phyloP scores from a whole-genome alignment of 108 stramenopile genomes.

The Cylindrotheca fusiformis region DNA sequence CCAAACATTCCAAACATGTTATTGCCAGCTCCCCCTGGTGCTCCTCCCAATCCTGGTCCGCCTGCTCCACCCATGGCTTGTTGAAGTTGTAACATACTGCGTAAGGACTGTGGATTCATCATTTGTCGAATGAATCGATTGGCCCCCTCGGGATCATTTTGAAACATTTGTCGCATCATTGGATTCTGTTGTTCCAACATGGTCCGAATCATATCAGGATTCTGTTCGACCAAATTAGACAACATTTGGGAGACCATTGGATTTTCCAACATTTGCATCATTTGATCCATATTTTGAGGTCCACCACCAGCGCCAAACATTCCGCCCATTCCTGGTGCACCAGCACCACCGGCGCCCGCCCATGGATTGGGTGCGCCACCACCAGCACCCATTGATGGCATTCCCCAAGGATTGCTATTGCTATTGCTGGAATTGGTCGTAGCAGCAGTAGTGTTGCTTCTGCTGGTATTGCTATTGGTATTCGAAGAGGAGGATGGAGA shows the following conservation, averaged over 20 bases:
- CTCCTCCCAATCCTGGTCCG: constrained; percentile 13
- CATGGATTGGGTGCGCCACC: constrained; percentile 34
- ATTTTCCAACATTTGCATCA: constrained; percentile 69
- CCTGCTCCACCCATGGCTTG: constrained; percentile 43
- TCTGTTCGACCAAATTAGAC: constrained; percentile 52
- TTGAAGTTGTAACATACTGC: constrained; percentile 76
- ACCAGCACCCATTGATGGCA: constrained; percentile 21
- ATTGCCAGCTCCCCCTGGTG: constrained; percentile 13
- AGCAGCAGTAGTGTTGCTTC: background rate
- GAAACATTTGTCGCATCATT: constrained; percentile 74
- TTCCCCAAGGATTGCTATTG: constrained; percentile 41
- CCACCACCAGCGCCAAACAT: background rate
- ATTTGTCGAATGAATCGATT: constrained; percentile 56
- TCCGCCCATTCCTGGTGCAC: background rate
- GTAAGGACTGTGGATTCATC: constrained; percentile 73
- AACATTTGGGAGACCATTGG: constrained; percentile 70
- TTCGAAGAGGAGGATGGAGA: constrained; percentile 8
- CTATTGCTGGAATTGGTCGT: constrained; percentile 5
- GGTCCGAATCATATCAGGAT: constrained; percentile 68
- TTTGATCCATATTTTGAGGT: constrained; percentile 42
- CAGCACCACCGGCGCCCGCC: constrained; percentile 21
- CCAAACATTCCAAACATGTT: constrained; percentile 31
- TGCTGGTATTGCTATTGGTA: background rate
- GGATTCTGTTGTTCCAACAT: constrained; percentile 73
- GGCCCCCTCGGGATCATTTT: constrained; percentile 51